phyloP scores from a whole-genome alignment of 306 rosid genomes.

The Ormosia semicastrata region DNA sequence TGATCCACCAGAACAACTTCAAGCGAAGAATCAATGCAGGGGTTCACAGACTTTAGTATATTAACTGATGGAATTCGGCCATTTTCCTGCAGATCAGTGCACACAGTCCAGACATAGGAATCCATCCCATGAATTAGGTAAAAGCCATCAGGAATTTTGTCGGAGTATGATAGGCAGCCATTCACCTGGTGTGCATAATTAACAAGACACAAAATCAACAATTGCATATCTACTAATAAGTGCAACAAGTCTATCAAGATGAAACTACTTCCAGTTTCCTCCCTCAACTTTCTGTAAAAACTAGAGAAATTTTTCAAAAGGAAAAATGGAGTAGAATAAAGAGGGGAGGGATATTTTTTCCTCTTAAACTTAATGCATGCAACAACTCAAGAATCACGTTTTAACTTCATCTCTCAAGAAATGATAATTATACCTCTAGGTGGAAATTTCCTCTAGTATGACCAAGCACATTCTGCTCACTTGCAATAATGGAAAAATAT shows the following conservation, averaged over 20 bases:
- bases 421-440: not conserved
- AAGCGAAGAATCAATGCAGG: slow-evolving; percentile 58
- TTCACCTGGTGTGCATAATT: slow-evolving; percentile 68
- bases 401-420: slow-evolving; percentile 9
- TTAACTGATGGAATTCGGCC: slow-evolving; percentile 92
- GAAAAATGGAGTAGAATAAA: not conserved
- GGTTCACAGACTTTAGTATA: slow-evolving; percentile 68
- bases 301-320: not conserved
- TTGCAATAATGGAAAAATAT: not conserved
- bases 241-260: slow-evolving; percentile 18
- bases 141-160: slow-evolving; percentile 92
- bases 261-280: slow-evolving; percentile 13
- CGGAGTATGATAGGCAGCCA: slow-evolving; percentile 91
- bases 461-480: not conserved
- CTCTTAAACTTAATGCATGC: not conserved
- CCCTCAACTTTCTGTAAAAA: not conserved
- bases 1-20: slow-evolving; percentile 88
- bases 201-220: slow-evolving; percentile 35
- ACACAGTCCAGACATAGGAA: slow-evolving; percentile 87
- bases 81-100: slow-evolving; percentile 84
- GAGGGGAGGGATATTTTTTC: not conserved
- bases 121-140: slow-evolving; percentile 88
- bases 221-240: slow-evolving; percentile 6
- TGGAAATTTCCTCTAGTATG: not conserved
- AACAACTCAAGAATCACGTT: not conserved